Evolutionary conservation across 2,329 filamentous ascomycete genomes (phyloP), one percentile per base, ranked within the genome.

Genomic region (Epichloe sylvatica): DNA sequence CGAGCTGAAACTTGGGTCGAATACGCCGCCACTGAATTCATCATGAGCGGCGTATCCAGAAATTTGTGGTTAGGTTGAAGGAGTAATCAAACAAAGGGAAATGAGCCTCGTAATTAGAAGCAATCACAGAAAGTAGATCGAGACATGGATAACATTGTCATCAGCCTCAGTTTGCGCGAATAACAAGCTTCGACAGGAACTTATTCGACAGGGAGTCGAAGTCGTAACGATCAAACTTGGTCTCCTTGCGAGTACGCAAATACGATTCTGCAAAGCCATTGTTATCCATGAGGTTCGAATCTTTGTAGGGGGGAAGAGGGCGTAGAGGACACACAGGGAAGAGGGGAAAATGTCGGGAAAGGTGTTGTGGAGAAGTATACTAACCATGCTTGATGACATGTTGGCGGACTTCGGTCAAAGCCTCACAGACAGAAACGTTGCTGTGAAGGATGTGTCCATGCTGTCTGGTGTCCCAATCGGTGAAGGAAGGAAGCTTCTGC

Each of bases 201-300:
- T 96, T 97, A 75, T 95, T 96, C 48, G 90, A 94, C 64, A 97
- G 70, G 53, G 83, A 92, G 72, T 97, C 91, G 64, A 96, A 97
- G 72, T 97, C 87, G 60, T 84, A 80, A 59, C 86, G 82, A 71
- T 95, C 85, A 67, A 95, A 97, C 68, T 84, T 87, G 61, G 84
- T 80, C 51, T 83, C 81, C 57, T 80, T 77, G 58, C 91, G 86
- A 53, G 81, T 81, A 61, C 87, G 83, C 53, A 97, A 78, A 68
- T 96, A 97, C 49, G 79, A 74, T 71, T 96, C 90, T 96, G 70
- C 41, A 54, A 25, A 17, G n/a, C 21, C 37, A 23, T 36, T 17
- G 50, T 66, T 56, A 64, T 57, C 9, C 30, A 30, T 30, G 30
- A 11, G 30, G 3, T 30, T 30, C 25, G 9, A 30, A 11, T 30